Evolutionary conservation across 352 stramenopile genomes (phyloP), one percentile per base, ranked within the genome.

Genomic region (Phytophthora citricola): DNA sequence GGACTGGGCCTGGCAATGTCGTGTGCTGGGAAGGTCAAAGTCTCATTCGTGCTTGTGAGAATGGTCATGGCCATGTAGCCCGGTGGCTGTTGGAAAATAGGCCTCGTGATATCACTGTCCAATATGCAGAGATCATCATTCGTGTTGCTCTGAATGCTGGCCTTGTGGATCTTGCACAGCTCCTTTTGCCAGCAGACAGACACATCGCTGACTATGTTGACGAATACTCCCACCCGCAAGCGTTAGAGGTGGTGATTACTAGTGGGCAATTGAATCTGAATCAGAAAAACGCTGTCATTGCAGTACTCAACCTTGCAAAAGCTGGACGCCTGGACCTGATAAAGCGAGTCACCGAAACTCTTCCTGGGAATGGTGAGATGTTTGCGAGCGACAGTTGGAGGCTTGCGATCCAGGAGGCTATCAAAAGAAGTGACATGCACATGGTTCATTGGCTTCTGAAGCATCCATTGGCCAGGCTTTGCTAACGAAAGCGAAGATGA

Each of bases 241-340:
- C 36, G 26, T 6, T 51, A 15, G 45, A 51, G 26, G 34, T 51
- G 26, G 12, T 14, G 26, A 5, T 52, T 8, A 40, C 20, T 27
- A 26, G 14, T 27, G 27, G 46, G 2, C 15, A 4, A 14, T 12
- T 27, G 26, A 17, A 41, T 17, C 14, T 40, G 12, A 38, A 40
- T n/a, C 26, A 26, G 12, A 39, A 22, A 6, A 11, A 7, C 12
- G 46, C 8, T 52, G 15, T 15, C 14, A 1, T 8, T 27, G 46
- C 27, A 52, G 46, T 52, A 9, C 3, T 15, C 9, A 38, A 14
- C 14, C 15, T 39, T 39, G n/a, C 27, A 15, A 38, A 11, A 52
- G 27, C 46, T 12, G 46, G 46, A 26, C 27, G 46, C 26, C 46
- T 52, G 46, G 27, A 52, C 5, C 27, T 52, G 26, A 22, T 51